A percentile compares a stretch with the other conserved stretches of the same genome.
Conservation (phyloP, 306 rosid genomes). For the Vigna trinervia region DNA sequence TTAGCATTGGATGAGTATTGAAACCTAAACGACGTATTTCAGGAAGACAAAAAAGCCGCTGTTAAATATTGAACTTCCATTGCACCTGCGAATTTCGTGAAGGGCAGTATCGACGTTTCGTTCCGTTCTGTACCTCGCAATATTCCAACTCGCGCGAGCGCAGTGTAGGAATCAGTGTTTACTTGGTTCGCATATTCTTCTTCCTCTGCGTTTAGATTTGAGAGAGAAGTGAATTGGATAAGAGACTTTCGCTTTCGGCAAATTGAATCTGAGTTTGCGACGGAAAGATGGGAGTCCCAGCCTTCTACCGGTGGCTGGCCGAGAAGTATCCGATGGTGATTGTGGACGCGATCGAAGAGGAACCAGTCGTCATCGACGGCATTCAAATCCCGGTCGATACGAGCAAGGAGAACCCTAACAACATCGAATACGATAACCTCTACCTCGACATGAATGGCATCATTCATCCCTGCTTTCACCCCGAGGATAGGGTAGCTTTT, state of each 20-base stretch:
- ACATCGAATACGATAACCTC: conserved; percentile 86
- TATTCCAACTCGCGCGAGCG: neutral
- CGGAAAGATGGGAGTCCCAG: conserved; percentile 90
- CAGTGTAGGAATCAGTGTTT: neutral
- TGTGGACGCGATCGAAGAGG: conserved; percentile 87
- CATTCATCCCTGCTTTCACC: conserved; percentile 97
- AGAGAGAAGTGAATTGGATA: neutral
- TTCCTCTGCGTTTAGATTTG: neutral
- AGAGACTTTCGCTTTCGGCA: neutral
- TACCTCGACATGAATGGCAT: conserved; percentile 98
- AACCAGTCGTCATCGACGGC: conserved; percentile 80
- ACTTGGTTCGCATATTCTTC: neutral
- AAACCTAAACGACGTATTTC: neutral
- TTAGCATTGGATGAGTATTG: no score
- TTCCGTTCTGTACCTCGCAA: no score
- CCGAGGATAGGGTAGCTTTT: conserved; percentile 84
- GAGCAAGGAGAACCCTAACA: conserved; percentile 83
- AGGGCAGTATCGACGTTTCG: neutral
- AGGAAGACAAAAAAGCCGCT: no score
- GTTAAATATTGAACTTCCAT: no score
- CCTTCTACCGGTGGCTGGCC: conserved; percentile 94
- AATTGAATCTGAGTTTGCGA: conserved; percentile 6
- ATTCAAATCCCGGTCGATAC: conserved; percentile 83
- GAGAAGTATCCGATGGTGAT: conserved; percentile 91
- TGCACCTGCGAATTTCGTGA: neutral